Percentiles rank a stretch among this genome's conserved stretches.
These are phyloP conservation scores for Penicillium turbatum DNA, from an alignment of 495 filamentous ascomycete species.

Conservation along the genomic window DNA sequence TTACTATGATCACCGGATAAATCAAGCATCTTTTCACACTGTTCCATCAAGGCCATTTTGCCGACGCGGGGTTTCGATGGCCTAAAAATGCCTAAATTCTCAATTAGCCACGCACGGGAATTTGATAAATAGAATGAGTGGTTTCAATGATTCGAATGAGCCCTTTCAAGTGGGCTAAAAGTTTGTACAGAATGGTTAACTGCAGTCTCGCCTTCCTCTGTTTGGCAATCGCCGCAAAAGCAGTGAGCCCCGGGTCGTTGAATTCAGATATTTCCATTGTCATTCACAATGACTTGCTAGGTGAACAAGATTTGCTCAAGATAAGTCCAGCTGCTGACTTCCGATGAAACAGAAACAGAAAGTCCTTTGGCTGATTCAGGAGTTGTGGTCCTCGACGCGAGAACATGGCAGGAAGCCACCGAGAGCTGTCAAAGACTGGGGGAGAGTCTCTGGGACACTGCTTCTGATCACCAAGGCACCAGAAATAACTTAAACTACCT, in stretches of 20 bases:
- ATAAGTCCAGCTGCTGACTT: background rate
- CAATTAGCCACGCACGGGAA: background rate
- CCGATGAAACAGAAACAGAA: slow-evolving; percentile 6
- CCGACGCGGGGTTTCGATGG: slow-evolving; percentile 15
- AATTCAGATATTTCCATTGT: slow-evolving; percentile 20
- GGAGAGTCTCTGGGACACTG: slow-evolving; percentile 13
- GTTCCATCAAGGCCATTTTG: slow-evolving; percentile 5
- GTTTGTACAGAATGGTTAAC: slow-evolving; percentile 2
- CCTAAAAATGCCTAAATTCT: background rate
- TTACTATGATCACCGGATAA: slow-evolving; percentile 8
- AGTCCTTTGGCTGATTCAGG: slow-evolving; percentile 18
- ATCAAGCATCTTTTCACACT: background rate
- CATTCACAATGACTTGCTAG: slow-evolving; percentile 23
- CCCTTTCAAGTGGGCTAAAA: background rate
- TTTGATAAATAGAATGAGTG: background rate
- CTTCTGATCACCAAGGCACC: background rate
- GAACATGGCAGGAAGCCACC: slow-evolving; percentile 14
- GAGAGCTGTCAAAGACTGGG: slow-evolving; percentile 16
- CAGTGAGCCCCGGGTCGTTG: slow-evolving; percentile 12
- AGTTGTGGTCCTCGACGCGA: slow-evolving; percentile 17
- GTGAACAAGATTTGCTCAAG: background rate
- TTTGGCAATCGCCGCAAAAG: slow-evolving; percentile 5
- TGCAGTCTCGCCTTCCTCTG: background rate
- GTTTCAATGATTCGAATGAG: background rate
- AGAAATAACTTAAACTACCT: slow-evolving; percentile 15